Percentiles rank a stretch among this genome's conserved stretches.
These are phyloP conservation scores for Botryotinia narcissicola DNA, from an alignment of 2,329 filamentous ascomycete species.

Conservation along the genomic window DNA sequence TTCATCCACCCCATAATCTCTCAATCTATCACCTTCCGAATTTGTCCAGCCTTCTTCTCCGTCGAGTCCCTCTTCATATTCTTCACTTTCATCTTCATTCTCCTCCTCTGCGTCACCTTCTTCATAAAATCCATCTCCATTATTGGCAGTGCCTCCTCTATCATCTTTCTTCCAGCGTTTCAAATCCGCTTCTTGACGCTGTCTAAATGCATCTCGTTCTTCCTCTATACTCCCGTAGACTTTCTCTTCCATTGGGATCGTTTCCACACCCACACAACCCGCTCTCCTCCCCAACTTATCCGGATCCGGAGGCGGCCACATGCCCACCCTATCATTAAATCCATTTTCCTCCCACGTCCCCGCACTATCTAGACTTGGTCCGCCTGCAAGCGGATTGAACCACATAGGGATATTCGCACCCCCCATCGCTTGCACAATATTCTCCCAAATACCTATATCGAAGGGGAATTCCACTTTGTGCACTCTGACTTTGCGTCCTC, in stretches of 20 bases:
- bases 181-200: conserved; percentile 50
- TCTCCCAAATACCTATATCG: conserved; percentile 72
- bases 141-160: neutral
- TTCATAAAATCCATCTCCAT: conserved; percentile 23
- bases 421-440: conserved; percentile 75
- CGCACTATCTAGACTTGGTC: conserved; percentile 43
- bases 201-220: conserved; percentile 47
- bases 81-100: conserved; percentile 30
- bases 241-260: conserved; percentile 18
- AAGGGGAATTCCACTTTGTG: conserved; percentile 76
- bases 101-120: conserved; percentile 32
- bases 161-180: conserved; percentile 38
- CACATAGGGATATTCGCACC: conserved; percentile 63
- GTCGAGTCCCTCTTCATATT: conserved; percentile 39
- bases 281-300: conserved; percentile 50
- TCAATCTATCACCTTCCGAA: conserved; percentile 68
- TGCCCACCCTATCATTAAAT: conserved; percentile 62
- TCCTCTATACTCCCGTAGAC: conserved; percentile 40
- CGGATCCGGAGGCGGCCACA: conserved; percentile 64
- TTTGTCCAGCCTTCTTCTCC: conserved; percentile 68
- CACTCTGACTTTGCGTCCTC: conserved; percentile 53
- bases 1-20: conserved; percentile 79
- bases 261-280: conserved; percentile 6
- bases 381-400: conserved; percentile 64
- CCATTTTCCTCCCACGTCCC: conserved; percentile 69